Conservation (phyloP, 805 yeast genomes). For the Kazachstania bromeliacearum region DNA sequence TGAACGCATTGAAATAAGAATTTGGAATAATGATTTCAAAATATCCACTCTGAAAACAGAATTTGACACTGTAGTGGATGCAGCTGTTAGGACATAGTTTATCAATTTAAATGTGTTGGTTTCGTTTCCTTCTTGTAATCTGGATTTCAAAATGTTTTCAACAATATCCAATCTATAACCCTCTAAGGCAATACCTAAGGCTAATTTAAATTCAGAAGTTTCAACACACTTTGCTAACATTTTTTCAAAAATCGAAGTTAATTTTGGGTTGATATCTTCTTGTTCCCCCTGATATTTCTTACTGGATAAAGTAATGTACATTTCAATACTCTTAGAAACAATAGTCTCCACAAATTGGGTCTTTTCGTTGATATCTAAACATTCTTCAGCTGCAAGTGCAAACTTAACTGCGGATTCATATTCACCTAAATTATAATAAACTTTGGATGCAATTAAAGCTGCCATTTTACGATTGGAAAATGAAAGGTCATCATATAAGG, state of each 20-base stretch:
- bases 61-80: slow-evolving; percentile 57
- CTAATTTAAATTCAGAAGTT: slow-evolving; percentile 64
- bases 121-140: slow-evolving; percentile 35
- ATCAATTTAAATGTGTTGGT: slow-evolving; percentile 47
- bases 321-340: slow-evolving; percentile 84
- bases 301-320: slow-evolving; percentile 61
- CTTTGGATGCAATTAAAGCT: slow-evolving; percentile 87
- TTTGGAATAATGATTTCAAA: slow-evolving; percentile 50
- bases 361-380: slow-evolving; percentile 59
- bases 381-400: slow-evolving; percentile 75
- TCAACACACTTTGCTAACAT: slow-evolving; percentile 77
- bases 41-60: slow-evolving; percentile 58
- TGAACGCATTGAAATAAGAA: slow-evolving; percentile 45
- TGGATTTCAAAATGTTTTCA: slow-evolving; percentile 42
- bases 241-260: slow-evolving; percentile 65
- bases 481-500: slow-evolving; percentile 72
- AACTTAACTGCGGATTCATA: slow-evolving; percentile 83
- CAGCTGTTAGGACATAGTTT: slow-evolving; percentile 66
- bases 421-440: slow-evolving; percentile 85
- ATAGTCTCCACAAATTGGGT: slow-evolving; percentile 90
- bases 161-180: slow-evolving; percentile 79
- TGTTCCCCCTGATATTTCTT: slow-evolving; percentile 26
- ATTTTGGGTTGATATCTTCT: slow-evolving; percentile 45
- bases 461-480: slow-evolving; percentile 77
- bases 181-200: slow-evolving; percentile 85